Percentiles rank a stretch among this genome's conserved stretches.
These are phyloP conservation scores for Cadophora malorum DNA, from an alignment of 2,329 filamentous ascomycete species.

Conservation along the genomic window DNA sequence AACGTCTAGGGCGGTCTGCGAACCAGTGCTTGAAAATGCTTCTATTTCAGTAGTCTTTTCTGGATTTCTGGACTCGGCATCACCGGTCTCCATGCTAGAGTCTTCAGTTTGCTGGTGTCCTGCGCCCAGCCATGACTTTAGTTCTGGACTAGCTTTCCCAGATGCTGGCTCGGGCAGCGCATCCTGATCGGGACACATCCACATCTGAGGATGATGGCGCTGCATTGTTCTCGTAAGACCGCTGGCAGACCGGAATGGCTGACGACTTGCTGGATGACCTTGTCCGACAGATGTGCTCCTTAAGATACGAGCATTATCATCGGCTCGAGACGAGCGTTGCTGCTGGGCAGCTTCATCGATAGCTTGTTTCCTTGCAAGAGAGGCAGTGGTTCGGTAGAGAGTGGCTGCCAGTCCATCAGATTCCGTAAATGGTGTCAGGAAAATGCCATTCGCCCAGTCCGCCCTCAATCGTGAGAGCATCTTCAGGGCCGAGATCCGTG, in stretches of 20 bases:
- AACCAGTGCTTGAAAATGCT: background rate
- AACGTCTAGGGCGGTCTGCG: slow-evolving; percentile 37
- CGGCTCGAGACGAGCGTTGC: slow-evolving; percentile 47
- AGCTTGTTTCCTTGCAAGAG: slow-evolving; percentile 52
- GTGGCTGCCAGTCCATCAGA: slow-evolving; percentile 74
- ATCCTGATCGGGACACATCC: slow-evolving; percentile 63
- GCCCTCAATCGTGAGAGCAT: slow-evolving; percentile 83
- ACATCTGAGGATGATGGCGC: slow-evolving; percentile 57
- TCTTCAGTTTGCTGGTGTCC: slow-evolving; percentile 12
- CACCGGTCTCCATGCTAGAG: background rate
- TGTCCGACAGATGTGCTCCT: slow-evolving; percentile 45
- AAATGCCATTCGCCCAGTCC: slow-evolving; percentile 79
- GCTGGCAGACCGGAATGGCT: slow-evolving; percentile 43
- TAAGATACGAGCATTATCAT: slow-evolving; percentile 45
- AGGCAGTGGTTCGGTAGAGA: slow-evolving; percentile 68
- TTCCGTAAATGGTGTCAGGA: slow-evolving; percentile 73
- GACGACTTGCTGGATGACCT: slow-evolving; percentile 45
- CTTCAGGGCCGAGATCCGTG: slow-evolving; percentile 77
- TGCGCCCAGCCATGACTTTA: slow-evolving; percentile 39
- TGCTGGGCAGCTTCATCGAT: slow-evolving; percentile 49
- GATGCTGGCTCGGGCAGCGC: slow-evolving; percentile 56
- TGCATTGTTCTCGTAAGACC: slow-evolving; percentile 41
- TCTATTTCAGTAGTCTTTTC: slow-evolving; percentile 1
- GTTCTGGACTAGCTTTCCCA: slow-evolving; percentile 43
- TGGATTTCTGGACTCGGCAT: slow-evolving; percentile 2